A percentile compares a stretch with the other conserved stretches of the same genome.
phyloP scores from a whole-genome alignment of 2,329 filamentous ascomycete species.

The Colletotrichum trifolii region DNA sequence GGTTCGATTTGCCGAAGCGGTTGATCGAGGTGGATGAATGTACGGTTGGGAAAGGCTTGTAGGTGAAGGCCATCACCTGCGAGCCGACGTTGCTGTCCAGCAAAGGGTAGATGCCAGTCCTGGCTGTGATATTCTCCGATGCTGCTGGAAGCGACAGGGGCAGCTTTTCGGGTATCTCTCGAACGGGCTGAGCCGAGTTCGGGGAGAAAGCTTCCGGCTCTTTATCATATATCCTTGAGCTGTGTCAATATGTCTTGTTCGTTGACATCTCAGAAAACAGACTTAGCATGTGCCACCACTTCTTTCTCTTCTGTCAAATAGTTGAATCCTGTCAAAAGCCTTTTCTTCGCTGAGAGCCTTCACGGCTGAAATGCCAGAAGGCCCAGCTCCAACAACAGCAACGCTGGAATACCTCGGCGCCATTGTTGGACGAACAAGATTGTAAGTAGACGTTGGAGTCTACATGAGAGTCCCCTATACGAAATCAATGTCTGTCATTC shows the following conservation, averaged over 20 bases:
- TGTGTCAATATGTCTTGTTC: conserved; percentile 53
- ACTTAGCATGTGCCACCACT: conserved; percentile 67
- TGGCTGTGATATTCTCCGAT: conserved; percentile 45
- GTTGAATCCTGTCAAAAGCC: conserved; percentile 63
- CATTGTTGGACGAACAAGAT: neutral
- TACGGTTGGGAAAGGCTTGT: conserved; percentile 58
- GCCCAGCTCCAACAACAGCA: conserved; percentile 68
- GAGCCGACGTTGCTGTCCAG: conserved; percentile 69
- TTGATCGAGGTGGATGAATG: conserved; percentile 48
- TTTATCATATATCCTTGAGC: conserved; percentile 60
- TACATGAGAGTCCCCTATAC: neutral
- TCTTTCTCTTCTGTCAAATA: conserved; percentile 67
- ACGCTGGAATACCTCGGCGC: conserved; percentile 44
- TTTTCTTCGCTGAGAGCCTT: conserved; percentile 68
- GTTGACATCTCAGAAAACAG: conserved; percentile 3
- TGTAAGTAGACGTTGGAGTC: neutral
- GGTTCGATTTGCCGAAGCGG: conserved; percentile 59
- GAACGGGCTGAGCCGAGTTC: conserved; percentile 54
- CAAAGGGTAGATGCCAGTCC: conserved; percentile 52
- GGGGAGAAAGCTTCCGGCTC: conserved; percentile 48
- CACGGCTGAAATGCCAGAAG: conserved; percentile 66
- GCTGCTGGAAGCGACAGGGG: conserved; percentile 51
- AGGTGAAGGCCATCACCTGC: conserved; percentile 65
- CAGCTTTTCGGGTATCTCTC: conserved; percentile 54
- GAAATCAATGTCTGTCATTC: neutral